A percentile compares a stretch with the other conserved stretches of the same genome.
These are phyloP conservation scores for Aspergillus sp. DNA, from an alignment of 2,329 filamentous ascomycete genomes.

Conservation along the genomic window DNA sequence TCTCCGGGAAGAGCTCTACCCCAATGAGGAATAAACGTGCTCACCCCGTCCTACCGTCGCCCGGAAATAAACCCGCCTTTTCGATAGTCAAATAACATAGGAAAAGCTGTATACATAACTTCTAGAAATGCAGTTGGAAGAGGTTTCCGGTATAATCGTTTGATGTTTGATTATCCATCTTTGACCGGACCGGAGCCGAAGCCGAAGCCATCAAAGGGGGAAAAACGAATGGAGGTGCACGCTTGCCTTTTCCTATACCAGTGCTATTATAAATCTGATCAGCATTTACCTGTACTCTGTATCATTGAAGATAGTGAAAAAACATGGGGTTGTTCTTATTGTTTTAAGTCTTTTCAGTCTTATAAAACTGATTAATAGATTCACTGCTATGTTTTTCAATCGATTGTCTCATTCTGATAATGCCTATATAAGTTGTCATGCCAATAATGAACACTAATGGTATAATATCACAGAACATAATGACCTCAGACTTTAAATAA, in stretches of 20 bases:
- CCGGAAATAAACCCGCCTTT: constrained; percentile 6
- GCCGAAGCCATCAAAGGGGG: background rate
- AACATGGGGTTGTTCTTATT: no score
- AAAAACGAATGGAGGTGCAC: constrained; percentile 8
- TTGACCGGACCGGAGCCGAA: constrained; percentile 4
- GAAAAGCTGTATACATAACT: constrained; percentile 37
- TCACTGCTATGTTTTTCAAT: no score
- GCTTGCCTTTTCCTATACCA: constrained; percentile 20
- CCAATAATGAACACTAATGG: no score
- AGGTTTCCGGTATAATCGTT: constrained; percentile 18
- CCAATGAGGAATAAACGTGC: constrained; percentile 45
- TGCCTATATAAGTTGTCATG: no score
- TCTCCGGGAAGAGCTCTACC: constrained; percentile 91
- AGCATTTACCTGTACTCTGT: constrained; percentile 18
- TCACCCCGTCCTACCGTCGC: constrained; percentile 12
- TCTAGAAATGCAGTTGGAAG: constrained; percentile 29
- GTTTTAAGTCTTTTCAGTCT: no score
- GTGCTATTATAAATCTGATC: constrained; percentile 16
- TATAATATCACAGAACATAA: background rate
- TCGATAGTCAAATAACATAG: constrained; percentile 24
- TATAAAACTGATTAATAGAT: no score
- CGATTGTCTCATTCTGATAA: no score
- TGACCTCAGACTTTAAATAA: background rate
- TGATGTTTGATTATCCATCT: constrained; percentile 16
- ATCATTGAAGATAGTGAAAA: background rate